Evolutionary conservation across 176 grass and related monocot genomes (phyloP).

Genomic region (Aechmea fasciata): DNA sequence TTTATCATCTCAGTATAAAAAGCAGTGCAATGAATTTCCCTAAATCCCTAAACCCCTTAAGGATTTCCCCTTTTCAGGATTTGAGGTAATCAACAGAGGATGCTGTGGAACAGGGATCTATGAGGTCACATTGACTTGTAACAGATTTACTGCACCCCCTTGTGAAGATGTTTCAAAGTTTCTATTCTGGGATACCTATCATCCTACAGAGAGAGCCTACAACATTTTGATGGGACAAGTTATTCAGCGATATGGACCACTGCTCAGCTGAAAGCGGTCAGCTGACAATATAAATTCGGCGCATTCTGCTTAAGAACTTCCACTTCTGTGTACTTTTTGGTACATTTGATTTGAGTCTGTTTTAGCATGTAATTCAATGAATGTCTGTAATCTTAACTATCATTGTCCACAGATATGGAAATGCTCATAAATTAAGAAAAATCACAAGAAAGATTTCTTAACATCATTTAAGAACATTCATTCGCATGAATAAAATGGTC

Average conservation of each 20-base stretch:
- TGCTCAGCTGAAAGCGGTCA: neutral
- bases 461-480: too few species aligned
- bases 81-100: constrained; percentile 49
- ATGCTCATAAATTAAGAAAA: too few species aligned
- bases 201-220: constrained; percentile 70
- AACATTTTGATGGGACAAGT: constrained; percentile 38
- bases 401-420: too few species aligned
- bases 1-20: neutral
- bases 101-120: constrained; percentile 75
- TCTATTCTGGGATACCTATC: constrained; percentile 79
- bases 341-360: too few species aligned
- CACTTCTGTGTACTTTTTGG: too few species aligned
- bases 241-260: constrained; percentile 22
- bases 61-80: constrained; percentile 24
- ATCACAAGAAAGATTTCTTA: too few species aligned
- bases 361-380: too few species aligned
- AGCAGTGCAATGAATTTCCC: too few species aligned
- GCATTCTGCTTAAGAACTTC: too few species aligned
- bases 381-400: too few species aligned
- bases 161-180: constrained; percentile 49
- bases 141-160: constrained; percentile 33
- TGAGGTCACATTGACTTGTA: constrained; percentile 65
- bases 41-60: neutral
- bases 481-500: too few species aligned
- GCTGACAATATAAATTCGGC: too few species aligned